These are phyloP conservation scores for Suillus fuscotomentosus DNA, from an alignment of 768 basidiomycete genomes.

Conservation along the genomic window DNA sequence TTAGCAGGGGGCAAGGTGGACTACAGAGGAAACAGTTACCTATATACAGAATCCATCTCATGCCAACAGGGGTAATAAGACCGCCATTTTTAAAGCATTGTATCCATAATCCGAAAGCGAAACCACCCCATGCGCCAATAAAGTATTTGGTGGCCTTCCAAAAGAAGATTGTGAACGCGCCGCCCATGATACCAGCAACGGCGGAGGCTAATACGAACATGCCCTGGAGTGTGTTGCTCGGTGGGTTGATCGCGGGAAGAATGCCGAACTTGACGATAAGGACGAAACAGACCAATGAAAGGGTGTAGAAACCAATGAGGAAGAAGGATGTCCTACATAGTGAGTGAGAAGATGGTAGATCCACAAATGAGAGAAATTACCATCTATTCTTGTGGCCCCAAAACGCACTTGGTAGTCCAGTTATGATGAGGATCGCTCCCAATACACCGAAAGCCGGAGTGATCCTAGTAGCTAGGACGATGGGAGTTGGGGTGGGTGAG, in stretches of 20 bases:
- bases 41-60: slow-evolving; percentile 89
- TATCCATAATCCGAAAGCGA: slow-evolving; percentile 84
- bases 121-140: slow-evolving; percentile 61
- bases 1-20: slow-evolving; percentile 17
- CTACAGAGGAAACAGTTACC: slow-evolving; percentile 42
- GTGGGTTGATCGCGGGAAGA: slow-evolving; percentile 78
- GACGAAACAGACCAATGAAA: slow-evolving; percentile 82
- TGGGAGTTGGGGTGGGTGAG: slow-evolving; percentile 33
- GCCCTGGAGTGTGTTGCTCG: slow-evolving; percentile 75
- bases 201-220: slow-evolving; percentile 84
- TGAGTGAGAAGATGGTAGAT: slow-evolving; percentile 11
- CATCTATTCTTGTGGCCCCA: slow-evolving; percentile 97
- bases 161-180: slow-evolving; percentile 87
- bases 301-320: slow-evolving; percentile 86
- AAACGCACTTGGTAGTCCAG: slow-evolving; percentile 86
- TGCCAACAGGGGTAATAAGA: slow-evolving; percentile 70
- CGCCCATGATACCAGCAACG: slow-evolving; percentile 81
- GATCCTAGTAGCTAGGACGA: slow-evolving; percentile 57
- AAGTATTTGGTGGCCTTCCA: slow-evolving; percentile 88
- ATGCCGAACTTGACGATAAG: slow-evolving; percentile 90
- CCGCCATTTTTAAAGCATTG: slow-evolving; percentile 85
- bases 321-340: slow-evolving; percentile 84
- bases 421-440: slow-evolving; percentile 84
- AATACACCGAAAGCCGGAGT: slow-evolving; percentile 90
- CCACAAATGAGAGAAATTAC: slow-evolving; percentile 34